Percentiles rank a stretch among this genome's conserved stretches.
Evolutionary conservation across 306 rosid species (phyloP).

Genomic region (Cyamopsis tetragonoloba): DNA sequence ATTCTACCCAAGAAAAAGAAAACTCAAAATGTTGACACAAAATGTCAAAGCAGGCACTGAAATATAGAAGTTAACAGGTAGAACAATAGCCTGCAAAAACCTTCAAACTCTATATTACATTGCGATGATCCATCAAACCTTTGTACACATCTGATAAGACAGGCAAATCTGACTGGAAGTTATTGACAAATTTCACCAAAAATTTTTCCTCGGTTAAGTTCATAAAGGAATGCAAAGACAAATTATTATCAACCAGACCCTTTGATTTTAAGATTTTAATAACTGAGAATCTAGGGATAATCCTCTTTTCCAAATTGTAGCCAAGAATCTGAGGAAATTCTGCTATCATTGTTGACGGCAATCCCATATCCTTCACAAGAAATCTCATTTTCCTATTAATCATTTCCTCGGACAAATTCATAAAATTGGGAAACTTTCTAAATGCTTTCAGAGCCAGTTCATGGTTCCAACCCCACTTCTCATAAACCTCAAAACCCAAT

Average conservation of each 20-base stretch:
- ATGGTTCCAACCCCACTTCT: neutral
- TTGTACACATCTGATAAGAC: neutral
- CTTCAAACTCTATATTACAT: neutral
- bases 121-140: neutral
- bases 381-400: neutral
- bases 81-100: neutral
- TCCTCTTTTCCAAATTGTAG: neutral
- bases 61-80: neutral
- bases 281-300: neutral
- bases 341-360: neutral
- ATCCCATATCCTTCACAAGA: neutral
- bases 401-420: neutral
- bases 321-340: neutral
- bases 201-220: neutral
- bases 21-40: neutral
- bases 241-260: neutral
- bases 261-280: neutral
- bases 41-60: neutral
- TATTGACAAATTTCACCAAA: neutral
- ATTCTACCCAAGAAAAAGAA: neutral
- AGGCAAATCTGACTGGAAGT: neutral
- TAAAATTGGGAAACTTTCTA: neutral
- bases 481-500: neutral
- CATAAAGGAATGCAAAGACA: neutral
- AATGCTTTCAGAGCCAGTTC: neutral